A percentile compares a stretch with the other conserved stretches of the same genome.
Evolutionary conservation across 2,329 filamentous ascomycete genomes (phyloP).

Genomic region (Corniculantispora saksenae): DNA sequence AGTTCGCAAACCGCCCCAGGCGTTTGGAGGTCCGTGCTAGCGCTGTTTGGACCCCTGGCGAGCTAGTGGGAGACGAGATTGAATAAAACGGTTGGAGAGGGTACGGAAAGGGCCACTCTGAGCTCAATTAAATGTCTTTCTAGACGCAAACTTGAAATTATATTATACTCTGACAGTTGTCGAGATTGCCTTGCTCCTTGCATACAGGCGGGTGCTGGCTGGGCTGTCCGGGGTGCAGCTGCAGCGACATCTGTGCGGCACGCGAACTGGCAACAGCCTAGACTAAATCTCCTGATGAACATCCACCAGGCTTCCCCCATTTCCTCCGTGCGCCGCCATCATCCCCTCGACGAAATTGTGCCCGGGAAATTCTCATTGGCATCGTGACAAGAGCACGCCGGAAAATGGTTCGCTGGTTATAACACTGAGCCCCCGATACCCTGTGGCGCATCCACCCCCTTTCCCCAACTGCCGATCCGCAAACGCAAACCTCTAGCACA

Average conservation of each 20-base stretch:
- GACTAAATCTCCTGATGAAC: not conserved
- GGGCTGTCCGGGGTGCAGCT: not conserved
- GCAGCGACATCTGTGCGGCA: conserved; percentile 2
- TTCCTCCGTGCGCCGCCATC: not conserved
- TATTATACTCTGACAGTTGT: not conserved
- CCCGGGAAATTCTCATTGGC: not conserved
- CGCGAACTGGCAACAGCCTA: not conserved
- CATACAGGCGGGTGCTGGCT: not conserved
- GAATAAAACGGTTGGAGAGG: not conserved
- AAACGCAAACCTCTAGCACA: not conserved
- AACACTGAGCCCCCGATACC: conserved; percentile 2
- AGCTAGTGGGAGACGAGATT: not conserved
- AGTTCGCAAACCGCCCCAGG: not conserved
- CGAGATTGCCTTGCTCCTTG: not conserved
- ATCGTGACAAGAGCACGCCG: not conserved
- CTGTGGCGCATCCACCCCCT: conserved; percentile 14
- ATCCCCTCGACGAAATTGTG: not conserved
- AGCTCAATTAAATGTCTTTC: not conserved
- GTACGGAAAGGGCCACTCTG: not conserved
- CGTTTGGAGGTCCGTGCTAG: not conserved
- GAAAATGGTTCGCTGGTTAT: conserved; percentile 8
- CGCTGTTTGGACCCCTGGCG: not conserved
- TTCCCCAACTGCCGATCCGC: conserved; percentile 1
- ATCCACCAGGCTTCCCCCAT: not conserved
- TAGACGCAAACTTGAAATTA: not conserved